Evolutionary conservation across 2,329 filamentous ascomycete species (phyloP), one percentile per base, ranked within the genome.

Genomic region (Blastomyces silverae): DNA sequence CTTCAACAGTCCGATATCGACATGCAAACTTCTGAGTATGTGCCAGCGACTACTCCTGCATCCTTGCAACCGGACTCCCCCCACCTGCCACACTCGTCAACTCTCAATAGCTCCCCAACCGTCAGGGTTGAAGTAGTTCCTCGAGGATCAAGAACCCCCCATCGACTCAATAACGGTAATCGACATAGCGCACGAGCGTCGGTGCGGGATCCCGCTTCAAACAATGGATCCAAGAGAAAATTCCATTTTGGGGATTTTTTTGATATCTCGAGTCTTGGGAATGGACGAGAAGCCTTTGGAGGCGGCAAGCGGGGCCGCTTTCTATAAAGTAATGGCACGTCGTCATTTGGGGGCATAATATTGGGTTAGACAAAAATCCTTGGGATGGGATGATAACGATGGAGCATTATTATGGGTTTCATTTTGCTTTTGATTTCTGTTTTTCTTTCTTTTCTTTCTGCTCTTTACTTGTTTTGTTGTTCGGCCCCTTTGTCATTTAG

Each of bases 281-380:
- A 78, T 62, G 73, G 72, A 58, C 73, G 75, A 65, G 80, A 82
- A 68, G 72, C 74, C 50, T 75, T 75, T 66, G 78, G 78, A 65
- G 77, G 79, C n/a, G 76, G 76, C 58, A 82, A 82, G 73, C 75
- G 79, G 60, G 77, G 80, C 50, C 78, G 80, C 61, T 78, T 80
- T 67, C 74, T 74, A 69, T 81, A 20, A 44, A 44, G 4, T 44
- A 74, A 73, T 66, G 50, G 22, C n/a, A 55, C 28, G 28, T 17
- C 11, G n/a, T 11, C 15, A 22, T 46, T 22, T 31, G 46, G 31
- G 17, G n/a, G 7, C 15, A 48, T 48, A 39, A 44, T 46, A 42
- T 42, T 28, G 25, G 50, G 22, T 39, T 63, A 59, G 42, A 17
- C 7, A 50, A 25, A 50, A 22, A 28, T 7, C 34, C 7, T 15